phyloP scores from a whole-genome alignment of 306 rosid genomes.

The Malus orientalis region DNA sequence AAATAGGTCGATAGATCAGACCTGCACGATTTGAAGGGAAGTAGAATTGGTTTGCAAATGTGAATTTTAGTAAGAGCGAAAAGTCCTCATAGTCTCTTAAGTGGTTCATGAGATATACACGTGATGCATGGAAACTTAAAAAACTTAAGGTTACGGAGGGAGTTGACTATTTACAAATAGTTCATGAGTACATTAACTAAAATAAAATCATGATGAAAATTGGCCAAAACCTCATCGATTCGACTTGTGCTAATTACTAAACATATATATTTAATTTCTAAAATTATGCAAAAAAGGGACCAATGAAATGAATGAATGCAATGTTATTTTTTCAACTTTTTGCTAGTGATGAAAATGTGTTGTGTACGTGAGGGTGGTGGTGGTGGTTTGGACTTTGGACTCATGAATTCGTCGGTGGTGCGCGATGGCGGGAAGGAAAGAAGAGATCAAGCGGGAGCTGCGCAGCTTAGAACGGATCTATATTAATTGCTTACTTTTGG shows the following conservation, averaged over 20 bases:
- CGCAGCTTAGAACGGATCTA: slow-evolving; percentile 66
- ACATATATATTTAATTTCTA: background rate
- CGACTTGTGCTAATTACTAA: too few relatives aligned
- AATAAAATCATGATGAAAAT: background rate
- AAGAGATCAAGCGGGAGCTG: slow-evolving; percentile 39
- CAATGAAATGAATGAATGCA: background rate
- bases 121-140: too few relatives aligned
- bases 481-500: slow-evolving; percentile 19
- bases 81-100: background rate
- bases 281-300: background rate
- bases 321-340: background rate
- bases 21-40: background rate
- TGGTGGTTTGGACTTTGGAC: background rate
- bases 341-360: background rate
- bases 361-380: background rate
- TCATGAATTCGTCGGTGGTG: slow-evolving; percentile 40
- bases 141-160: too few relatives aligned
- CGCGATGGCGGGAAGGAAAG: slow-evolving; percentile 6
- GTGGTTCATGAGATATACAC: background rate
- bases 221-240: too few relatives aligned
- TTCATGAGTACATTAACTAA: too few relatives aligned
- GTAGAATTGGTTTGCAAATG: background rate
- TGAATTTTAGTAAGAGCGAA: too few relatives aligned
- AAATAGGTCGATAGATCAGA: background rate
- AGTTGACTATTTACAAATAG: too few relatives aligned